Evolutionary conservation across 768 basidiomycete species (phyloP).

Genomic region (Xerocomus spinulosus): DNA sequence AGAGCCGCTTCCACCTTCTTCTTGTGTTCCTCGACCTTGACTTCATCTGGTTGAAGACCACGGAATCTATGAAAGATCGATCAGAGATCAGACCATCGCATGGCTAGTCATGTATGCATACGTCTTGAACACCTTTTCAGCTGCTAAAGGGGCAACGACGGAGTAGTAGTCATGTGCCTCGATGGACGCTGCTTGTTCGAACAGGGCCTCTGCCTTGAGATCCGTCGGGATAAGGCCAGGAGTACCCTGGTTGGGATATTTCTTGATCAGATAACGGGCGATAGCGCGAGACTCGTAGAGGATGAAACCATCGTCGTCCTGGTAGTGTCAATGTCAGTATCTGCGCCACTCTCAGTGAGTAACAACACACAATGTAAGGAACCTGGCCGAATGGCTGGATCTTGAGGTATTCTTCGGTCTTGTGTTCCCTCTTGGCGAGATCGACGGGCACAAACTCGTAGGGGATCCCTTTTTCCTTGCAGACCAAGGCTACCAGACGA

Average conservation of each 20-base stretch:
- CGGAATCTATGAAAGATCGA: constrained; percentile 1
- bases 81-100: background rate
- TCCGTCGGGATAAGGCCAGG: constrained; percentile 34
- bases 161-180: constrained; percentile 52
- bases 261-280: constrained; percentile 36
- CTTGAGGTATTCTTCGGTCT: constrained; percentile 39
- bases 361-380: constrained; percentile 28
- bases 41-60: constrained; percentile 23
- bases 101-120: constrained; percentile 13
- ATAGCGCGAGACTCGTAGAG: constrained; percentile 43
- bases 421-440: constrained; percentile 41
- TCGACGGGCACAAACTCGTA: constrained; percentile 48
- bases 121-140: constrained; percentile 46
- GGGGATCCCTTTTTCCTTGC: constrained; percentile 52
- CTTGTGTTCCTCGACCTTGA: constrained; percentile 11
- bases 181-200: constrained; percentile 49
- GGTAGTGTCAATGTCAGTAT: background rate
- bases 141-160: constrained; percentile 35
- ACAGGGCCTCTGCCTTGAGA: constrained; percentile 35
- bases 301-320: constrained; percentile 39
- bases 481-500: constrained; percentile 44
- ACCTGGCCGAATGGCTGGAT: constrained; percentile 56
- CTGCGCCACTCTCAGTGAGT: too few species aligned
- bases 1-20: constrained; percentile 33
- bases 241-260: constrained; percentile 35